Evolutionary conservation across 768 basidiomycete species (phyloP).

Genomic region (Ramaria rubella): DNA sequence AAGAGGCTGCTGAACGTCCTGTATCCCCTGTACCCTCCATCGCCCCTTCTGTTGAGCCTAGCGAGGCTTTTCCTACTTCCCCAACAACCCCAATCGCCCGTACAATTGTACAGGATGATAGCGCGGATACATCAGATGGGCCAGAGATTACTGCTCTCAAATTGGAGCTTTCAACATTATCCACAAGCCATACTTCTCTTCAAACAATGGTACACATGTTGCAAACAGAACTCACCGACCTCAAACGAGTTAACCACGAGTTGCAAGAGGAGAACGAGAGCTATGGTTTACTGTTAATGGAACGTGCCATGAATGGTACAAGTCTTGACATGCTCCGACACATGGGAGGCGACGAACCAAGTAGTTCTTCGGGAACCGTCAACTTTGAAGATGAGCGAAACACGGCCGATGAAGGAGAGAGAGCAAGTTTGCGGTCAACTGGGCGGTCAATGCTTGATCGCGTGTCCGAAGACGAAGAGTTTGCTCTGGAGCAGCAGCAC

Average conservation of each 20-base stretch:
- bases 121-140: slow-evolving; percentile 69
- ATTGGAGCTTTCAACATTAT: slow-evolving; percentile 80
- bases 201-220: slow-evolving; percentile 80
- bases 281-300: slow-evolving; percentile 88
- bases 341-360: slow-evolving; percentile 34
- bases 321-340: slow-evolving; percentile 64
- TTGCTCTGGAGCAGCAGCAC: slow-evolving; percentile 20
- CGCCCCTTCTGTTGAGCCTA: slow-evolving; percentile 11
- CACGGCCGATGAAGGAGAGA: slow-evolving; percentile 28
- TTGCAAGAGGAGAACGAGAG: slow-evolving; percentile 96
- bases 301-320: slow-evolving; percentile 85
- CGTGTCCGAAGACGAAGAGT: slow-evolving; percentile 42
- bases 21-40: slow-evolving; percentile 9
- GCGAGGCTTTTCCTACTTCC: slow-evolving; percentile 14
- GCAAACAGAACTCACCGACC: slow-evolving; percentile 76
- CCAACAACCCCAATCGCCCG: slow-evolving; percentile 16
- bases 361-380: slow-evolving; percentile 37
- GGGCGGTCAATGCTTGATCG: slow-evolving; percentile 38
- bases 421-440: slow-evolving; percentile 49
- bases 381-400: slow-evolving; percentile 24
- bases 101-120: slow-evolving; percentile 33
- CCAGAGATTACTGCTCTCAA: slow-evolving; percentile 80
- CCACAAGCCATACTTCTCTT: slow-evolving; percentile 76
- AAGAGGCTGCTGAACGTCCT: slow-evolving; percentile 29
- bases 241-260: slow-evolving; percentile 82